Base-by-base conservation (phyloP, 2,329 filamentous ascomycete genomes). In the Monosporascus sp. region DNA sequence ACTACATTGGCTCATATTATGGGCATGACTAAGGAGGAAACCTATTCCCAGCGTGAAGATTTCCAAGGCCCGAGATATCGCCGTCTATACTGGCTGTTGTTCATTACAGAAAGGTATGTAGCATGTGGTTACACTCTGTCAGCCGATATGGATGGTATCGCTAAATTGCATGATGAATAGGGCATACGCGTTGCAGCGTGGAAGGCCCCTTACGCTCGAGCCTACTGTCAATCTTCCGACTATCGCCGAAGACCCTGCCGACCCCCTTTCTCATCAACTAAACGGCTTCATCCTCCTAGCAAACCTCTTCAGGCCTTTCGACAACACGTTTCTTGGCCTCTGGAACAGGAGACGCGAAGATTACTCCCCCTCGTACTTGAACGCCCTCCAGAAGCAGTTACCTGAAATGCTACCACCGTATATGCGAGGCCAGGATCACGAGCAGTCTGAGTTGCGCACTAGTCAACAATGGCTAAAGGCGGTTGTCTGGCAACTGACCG, bases 41-140 rank as follows among this genome's bases (percentile, higher is more conserved):
- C 78, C 8, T 90, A 89, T 64, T 60, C 77, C 44, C 76, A 81
- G 51, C 80, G 80, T 59, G 81, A 83, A 57, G 70, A 72, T 5
- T 68, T 81, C 18, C 86, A 90, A 53, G 78, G 81, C 1, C 79
- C 84, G 22, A 79, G 85, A 56, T 79, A 81, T 59, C 76, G 88
- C 52, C 79, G 86, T 34, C 72, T 90, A 0, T 91, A 85, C 64
- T 91, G 88, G 87, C 74, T 90, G 9, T 72, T 90, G 8, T 86
- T 87, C 62, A 77, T 87, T 1, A 83, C 83, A 8, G 88, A 91
- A 71, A 81, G 86, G 83, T 85, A 69, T 62, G 70, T 63, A 46
- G 22, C 2, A 39, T 14, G 24, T 25, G 9, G 27, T 9, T 31
- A 31, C 27, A 31, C 27, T 11, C 8, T 31, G 27, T 31, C 27